These are phyloP conservation scores for Inga laurina DNA, from an alignment of 306 rosid genomes.

Conservation along the genomic window DNA sequence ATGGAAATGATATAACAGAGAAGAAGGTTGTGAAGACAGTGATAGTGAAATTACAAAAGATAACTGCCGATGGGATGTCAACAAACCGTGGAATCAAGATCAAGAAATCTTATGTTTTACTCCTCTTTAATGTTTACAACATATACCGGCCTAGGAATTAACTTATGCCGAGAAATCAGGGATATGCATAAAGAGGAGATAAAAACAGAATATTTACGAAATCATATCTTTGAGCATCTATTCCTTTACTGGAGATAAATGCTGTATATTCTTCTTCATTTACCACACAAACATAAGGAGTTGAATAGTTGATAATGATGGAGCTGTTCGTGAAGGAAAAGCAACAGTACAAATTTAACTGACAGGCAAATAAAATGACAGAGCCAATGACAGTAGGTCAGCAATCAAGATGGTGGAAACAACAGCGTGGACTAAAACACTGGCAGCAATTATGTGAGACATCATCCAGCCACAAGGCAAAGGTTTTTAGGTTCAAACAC, in stretches of 20 bases:
- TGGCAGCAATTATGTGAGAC: background rate
- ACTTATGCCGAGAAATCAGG: background rate
- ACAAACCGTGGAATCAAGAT: too few relatives aligned
- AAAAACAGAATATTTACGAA: too few relatives aligned
- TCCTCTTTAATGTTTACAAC: too few relatives aligned
- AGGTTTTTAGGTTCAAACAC: background rate
- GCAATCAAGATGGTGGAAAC: background rate
- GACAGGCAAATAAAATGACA: background rate
- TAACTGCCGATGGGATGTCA: too few relatives aligned
- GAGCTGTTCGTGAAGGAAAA: background rate
- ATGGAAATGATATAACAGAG: too few relatives aligned
- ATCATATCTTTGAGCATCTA: background rate
- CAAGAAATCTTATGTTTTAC: too few relatives aligned
- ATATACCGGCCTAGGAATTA: background rate
- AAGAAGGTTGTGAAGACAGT: too few relatives aligned
- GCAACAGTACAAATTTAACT: background rate
- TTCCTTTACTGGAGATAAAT: background rate
- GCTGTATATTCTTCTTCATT: background rate
- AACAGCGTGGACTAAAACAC: background rate
- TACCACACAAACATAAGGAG: background rate
- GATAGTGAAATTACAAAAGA: too few relatives aligned
- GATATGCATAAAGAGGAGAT: background rate
- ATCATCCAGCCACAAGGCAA: background rate
- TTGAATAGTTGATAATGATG: background rate
- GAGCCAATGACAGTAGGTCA: background rate